Conservation (phyloP, 1,139 yeast genomes). For the Yamadazyma diospyri region DNA sequence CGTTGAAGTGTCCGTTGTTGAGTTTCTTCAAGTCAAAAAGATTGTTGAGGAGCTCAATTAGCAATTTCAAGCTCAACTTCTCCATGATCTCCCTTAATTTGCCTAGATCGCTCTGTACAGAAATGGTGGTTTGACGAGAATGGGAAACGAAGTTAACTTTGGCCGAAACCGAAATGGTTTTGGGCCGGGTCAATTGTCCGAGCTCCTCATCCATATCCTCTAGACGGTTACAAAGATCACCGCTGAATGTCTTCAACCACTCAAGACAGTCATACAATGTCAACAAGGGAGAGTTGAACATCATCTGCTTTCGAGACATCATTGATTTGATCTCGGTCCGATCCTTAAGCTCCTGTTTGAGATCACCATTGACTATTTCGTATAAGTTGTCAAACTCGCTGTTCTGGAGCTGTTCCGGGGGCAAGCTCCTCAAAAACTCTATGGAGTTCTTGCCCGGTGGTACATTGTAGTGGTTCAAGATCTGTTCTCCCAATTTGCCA, state of each 20-base stretch:
- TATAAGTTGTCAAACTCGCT: conserved; percentile 31
- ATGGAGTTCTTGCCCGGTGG: conserved; percentile 42
- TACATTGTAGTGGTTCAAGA: conserved; percentile 42
- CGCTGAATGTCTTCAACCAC: conserved; percentile 83
- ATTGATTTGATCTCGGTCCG: conserved; percentile 74
- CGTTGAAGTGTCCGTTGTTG: conserved; percentile 22
- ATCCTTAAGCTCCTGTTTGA: conserved; percentile 48
- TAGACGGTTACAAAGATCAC: conserved; percentile 70
- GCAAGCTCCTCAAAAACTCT: conserved; percentile 27
- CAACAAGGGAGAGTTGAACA: conserved; percentile 48
- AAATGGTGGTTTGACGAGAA: conserved; percentile 46
- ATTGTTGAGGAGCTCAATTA: conserved; percentile 28
- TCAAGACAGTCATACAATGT: conserved; percentile 57
- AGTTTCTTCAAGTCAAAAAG: conserved; percentile 22
- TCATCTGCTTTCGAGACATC: conserved; percentile 83
- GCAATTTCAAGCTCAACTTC: conserved; percentile 27
- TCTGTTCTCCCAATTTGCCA: conserved; percentile 76
- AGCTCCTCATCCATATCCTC: conserved; percentile 72
- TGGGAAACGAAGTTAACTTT: conserved; percentile 22
- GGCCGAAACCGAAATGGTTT: conserved; percentile 21
- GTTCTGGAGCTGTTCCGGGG: conserved; percentile 20
- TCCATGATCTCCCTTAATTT: conserved; percentile 31
- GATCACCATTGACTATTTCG: conserved; percentile 63
- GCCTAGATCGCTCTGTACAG: conserved; percentile 36
- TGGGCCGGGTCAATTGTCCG: conserved; percentile 24